These are phyloP conservation scores for Boletus vinaceobasis DNA, from an alignment of 768 basidiomycete genomes.

Conservation along the genomic window DNA sequence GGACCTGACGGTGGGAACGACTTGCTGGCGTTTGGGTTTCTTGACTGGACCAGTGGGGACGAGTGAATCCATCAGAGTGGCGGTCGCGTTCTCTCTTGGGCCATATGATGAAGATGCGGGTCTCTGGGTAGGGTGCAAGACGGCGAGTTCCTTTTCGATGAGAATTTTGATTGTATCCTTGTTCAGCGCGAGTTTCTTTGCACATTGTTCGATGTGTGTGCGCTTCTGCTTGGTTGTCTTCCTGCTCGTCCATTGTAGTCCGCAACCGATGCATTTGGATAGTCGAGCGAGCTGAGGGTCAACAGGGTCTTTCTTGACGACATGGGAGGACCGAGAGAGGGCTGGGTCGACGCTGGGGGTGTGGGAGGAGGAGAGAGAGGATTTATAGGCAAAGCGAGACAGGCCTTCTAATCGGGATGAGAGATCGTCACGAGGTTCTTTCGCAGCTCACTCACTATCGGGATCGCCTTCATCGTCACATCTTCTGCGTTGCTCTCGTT, in stretches of 20 bases:
- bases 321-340: neutral
- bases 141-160: constrained; percentile 46
- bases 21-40: constrained; percentile 37
- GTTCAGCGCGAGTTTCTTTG: constrained; percentile 53
- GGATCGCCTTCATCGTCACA: neutral
- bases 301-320: constrained; percentile 9
- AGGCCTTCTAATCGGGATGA: constrained; percentile 9
- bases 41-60: constrained; percentile 47
- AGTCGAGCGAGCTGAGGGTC: constrained; percentile 45
- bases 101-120: neutral
- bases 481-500: neutral
- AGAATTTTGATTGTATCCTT: constrained; percentile 54
- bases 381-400: constrained; percentile 40
- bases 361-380: neutral
- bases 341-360: neutral
- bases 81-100: constrained; percentile 4
- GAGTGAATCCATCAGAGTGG: constrained; percentile 54
- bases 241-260: constrained; percentile 62
- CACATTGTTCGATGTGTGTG: constrained; percentile 64
- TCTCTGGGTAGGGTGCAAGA: neutral
- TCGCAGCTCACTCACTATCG: constrained; percentile 1
- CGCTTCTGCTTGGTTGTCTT: constrained; percentile 64
- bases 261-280: constrained; percentile 61
- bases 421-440: neutral
- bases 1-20: constrained; percentile 43